phyloP scores from a whole-genome alignment of 805 yeast species.

The Priceomyces castillae region DNA sequence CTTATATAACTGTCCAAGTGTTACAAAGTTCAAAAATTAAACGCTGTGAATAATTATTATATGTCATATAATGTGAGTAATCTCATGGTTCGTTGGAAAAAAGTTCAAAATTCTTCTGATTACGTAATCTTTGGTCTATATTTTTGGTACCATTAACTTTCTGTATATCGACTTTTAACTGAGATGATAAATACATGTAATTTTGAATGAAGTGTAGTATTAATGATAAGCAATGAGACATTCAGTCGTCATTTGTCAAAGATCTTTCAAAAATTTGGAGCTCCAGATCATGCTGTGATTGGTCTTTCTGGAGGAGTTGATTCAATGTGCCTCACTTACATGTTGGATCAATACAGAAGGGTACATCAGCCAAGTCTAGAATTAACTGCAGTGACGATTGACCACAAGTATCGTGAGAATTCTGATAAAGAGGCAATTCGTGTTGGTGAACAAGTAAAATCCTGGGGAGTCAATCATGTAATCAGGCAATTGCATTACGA shows the following conservation, averaged over 20 bases:
- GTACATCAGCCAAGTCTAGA: constrained; percentile 24
- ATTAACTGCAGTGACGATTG: constrained; percentile 60
- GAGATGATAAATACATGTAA: too few species aligned
- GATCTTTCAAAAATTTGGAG: constrained; percentile 7
- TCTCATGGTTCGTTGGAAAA: constrained; percentile 6
- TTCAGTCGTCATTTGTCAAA: constrained; percentile 14
- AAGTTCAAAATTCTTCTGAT: constrained; percentile 1
- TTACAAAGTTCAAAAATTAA: not conserved
- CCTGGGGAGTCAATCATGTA: constrained; percentile 36
- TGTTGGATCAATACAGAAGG: constrained; percentile 39
- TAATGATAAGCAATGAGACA: constrained; percentile 13
- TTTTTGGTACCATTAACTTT: not conserved
- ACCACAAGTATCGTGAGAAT: constrained; percentile 55
- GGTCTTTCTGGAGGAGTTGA: constrained; percentile 84
- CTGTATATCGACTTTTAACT: too few species aligned
- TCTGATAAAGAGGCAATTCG: constrained; percentile 49
- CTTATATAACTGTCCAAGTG: not conserved
- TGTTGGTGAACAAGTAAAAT: constrained; percentile 30
- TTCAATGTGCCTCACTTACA: constrained; percentile 64
- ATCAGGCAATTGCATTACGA: constrained; percentile 26
- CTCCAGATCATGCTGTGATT: constrained; percentile 40
- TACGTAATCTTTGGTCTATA: constrained; percentile 3
- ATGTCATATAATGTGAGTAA: constrained; percentile 4
- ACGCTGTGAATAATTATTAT: not conserved
- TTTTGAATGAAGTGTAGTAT: too few species aligned